phyloP scores from a whole-genome alignment of 148 eudicot genomes.

The Fallopia convolvulus region DNA sequence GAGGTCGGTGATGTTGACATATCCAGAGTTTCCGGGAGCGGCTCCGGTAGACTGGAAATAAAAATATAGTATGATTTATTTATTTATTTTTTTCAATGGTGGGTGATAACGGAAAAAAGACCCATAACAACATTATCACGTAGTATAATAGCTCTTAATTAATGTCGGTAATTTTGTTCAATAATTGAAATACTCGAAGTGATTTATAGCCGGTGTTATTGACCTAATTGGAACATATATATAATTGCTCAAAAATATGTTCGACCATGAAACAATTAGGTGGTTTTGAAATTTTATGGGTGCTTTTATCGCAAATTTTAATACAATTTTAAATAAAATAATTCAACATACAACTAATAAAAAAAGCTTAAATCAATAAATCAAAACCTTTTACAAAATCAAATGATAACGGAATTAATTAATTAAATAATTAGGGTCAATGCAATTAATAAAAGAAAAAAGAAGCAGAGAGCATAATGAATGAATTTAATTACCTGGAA shows the following conservation, averaged over 20 bases:
- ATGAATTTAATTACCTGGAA: conserved; percentile 24
- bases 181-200: neutral
- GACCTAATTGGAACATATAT: too few relatives aligned
- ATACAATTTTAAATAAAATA: too few relatives aligned
- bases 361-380: too few relatives aligned
- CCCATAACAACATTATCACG: neutral
- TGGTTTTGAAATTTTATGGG: too few relatives aligned
- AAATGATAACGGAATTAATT: neutral
- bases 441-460: neutral
- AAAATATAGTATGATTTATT: too few relatives aligned
- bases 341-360: too few relatives aligned
- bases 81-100: neutral
- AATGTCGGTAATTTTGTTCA: neutral
- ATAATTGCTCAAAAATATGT: too few relatives aligned
- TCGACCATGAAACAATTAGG: too few relatives aligned
- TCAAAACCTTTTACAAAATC: too few relatives aligned
- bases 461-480: neutral
- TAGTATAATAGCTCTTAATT: neutral
- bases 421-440: too few relatives aligned
- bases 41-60: conserved; percentile 47
- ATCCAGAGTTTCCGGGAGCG: conserved; percentile 62
- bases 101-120: neutral
- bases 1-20: conserved; percentile 64
- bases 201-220: too few relatives aligned
- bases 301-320: too few relatives aligned